Conservation (phyloP, 768 basidiomycete genomes). For the Rubroboletus satanas region DNA sequence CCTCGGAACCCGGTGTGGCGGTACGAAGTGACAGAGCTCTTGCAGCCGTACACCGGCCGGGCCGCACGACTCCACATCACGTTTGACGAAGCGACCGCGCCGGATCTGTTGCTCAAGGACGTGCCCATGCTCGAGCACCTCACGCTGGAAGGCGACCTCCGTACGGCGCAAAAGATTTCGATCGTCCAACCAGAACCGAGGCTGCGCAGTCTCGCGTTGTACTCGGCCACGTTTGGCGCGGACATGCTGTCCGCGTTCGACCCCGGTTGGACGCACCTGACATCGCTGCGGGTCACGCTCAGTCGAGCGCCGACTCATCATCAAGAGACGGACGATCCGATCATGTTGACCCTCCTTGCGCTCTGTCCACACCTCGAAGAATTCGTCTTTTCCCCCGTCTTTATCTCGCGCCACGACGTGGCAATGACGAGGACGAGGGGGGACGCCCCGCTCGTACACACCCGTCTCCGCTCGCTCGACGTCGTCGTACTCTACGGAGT, state of each 20-base stretch:
- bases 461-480: conserved; percentile 9
- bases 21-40: conserved; percentile 19
- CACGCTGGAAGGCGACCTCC: conserved; percentile 10
- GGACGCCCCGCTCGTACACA: conserved; percentile 8
- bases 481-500: conserved; percentile 5
- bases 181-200: conserved; percentile 3
- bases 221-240: neutral
- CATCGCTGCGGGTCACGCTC: conserved; percentile 8
- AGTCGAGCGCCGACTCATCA: neutral
- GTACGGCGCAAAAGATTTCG: conserved; percentile 1
- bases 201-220: conserved; percentile 15
- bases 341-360: conserved; percentile 12
- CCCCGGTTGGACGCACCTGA: conserved; percentile 16
- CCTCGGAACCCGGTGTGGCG: conserved; percentile 19
- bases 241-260: conserved; percentile 9
- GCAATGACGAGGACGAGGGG: neutral
- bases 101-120: conserved; percentile 14
- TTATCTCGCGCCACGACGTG: neutral
- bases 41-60: conserved; percentile 19
- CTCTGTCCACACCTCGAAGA: conserved; percentile 21
- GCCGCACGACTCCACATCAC: conserved; percentile 8
- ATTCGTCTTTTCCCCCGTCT: conserved; percentile 6
- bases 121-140: conserved; percentile 19
- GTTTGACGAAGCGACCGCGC: conserved; percentile 8
- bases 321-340: neutral